Conservation (phyloP, 2,329 filamentous ascomycete genomes). For the Rhynchosporium graminicola region DNA sequence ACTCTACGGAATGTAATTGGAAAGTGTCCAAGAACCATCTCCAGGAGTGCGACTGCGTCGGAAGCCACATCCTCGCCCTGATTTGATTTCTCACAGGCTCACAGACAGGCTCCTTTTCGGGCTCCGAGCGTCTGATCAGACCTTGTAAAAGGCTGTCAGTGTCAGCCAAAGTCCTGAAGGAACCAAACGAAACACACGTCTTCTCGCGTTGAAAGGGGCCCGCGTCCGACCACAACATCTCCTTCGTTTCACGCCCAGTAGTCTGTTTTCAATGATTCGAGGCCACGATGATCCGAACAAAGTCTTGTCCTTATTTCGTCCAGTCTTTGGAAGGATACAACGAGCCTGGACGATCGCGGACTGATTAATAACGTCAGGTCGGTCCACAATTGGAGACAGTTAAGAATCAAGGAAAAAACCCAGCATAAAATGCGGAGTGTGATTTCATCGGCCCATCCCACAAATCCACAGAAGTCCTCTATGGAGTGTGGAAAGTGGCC, state of each 20-base stretch:
- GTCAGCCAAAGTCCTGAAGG: background rate
- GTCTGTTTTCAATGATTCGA: conserved; percentile 7
- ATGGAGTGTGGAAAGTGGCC: too few relatives aligned
- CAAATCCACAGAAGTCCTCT: background rate
- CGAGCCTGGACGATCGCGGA: background rate
- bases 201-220: too few relatives aligned
- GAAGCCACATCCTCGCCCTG: background rate
- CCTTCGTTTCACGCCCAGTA: conserved; percentile 8
- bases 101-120: background rate
- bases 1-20: conserved; percentile 5
- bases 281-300: conserved; percentile 6
- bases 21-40: conserved; percentile 12
- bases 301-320: conserved; percentile 6
- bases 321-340: conserved; percentile 1
- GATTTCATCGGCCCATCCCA: conserved; percentile 1
- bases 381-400: conserved; percentile 4
- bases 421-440: background rate
- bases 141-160: background rate
- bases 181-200: conserved; percentile 7
- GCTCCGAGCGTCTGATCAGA: background rate
- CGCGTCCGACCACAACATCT: conserved; percentile 8
- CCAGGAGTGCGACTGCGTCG: too few relatives aligned
- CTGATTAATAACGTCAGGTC: conserved; percentile 9
- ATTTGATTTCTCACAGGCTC: background rate
- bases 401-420: conserved; percentile 14